Evolutionary conservation across 495 filamentous ascomycete genomes (phyloP).

Genomic region (Aspergillus olivimuriae): DNA sequence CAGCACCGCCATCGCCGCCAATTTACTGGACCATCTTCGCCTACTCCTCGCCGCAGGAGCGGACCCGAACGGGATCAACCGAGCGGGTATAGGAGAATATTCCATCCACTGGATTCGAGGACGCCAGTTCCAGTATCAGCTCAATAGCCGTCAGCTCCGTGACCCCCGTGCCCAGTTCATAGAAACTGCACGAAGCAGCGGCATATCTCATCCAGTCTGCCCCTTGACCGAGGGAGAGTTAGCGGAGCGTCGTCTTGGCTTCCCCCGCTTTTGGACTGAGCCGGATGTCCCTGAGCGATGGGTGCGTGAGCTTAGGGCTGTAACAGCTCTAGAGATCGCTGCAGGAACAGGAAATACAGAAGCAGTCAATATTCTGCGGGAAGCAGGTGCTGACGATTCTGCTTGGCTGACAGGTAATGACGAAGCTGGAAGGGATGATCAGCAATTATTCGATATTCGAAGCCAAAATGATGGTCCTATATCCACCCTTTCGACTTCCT

Average conservation of each 20-base stretch:
- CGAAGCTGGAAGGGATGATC: background rate
- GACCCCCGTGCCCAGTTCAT: background rate
- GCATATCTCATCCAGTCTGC: slow-evolving; percentile 2
- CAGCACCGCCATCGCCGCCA: background rate
- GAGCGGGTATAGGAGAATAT: background rate
- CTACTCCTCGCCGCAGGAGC: background rate
- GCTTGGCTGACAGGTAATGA: slow-evolving; percentile 4
- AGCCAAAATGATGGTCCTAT: background rate
- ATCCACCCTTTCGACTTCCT: slow-evolving; percentile 6
- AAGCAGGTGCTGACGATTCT: slow-evolving; percentile 10
- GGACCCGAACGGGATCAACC: background rate
- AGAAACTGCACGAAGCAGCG: slow-evolving; percentile 1
- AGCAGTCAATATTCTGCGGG: slow-evolving; percentile 2
- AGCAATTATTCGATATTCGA: background rate
- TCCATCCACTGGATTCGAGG: background rate
- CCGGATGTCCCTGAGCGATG: slow-evolving; percentile 10
- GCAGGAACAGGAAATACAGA: slow-evolving; percentile 1
- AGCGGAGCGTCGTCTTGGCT: slow-evolving; percentile 9
- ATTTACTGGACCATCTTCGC: background rate
- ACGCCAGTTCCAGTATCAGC: background rate
- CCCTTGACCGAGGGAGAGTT: slow-evolving; percentile 10
- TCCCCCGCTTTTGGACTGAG: slow-evolving; percentile 16
- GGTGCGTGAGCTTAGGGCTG: slow-evolving; percentile 1
- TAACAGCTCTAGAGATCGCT: slow-evolving; percentile 11
- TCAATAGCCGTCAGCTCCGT: background rate